Conservation (phyloP, 2,329 filamentous ascomycete genomes). For the Aspergillus sp. region DNA sequence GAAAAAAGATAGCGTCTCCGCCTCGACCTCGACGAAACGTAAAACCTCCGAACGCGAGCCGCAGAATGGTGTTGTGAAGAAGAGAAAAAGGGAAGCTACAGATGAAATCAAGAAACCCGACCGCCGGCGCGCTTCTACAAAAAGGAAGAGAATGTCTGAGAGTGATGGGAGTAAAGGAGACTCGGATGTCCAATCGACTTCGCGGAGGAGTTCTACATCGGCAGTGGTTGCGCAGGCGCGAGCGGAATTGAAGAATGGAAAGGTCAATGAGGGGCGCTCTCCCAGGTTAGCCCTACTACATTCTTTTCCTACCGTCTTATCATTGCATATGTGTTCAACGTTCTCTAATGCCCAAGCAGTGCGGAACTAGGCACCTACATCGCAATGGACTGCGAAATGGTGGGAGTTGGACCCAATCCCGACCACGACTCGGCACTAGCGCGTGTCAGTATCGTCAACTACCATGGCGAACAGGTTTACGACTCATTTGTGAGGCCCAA, state of each 20-base stretch:
- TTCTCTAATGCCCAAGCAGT: conserved; percentile 31
- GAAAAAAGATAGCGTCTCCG: conserved; percentile 18
- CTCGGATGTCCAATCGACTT: conserved; percentile 54
- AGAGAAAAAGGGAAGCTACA: conserved; percentile 18
- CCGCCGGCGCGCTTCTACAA: conserved; percentile 12
- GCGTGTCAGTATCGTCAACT: conserved; percentile 84
- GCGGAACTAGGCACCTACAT: conserved; percentile 80
- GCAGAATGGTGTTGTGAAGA: conserved; percentile 26
- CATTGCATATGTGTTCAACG: neutral
- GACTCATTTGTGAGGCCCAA: conserved; percentile 81
- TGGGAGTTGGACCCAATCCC: conserved; percentile 61
- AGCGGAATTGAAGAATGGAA: conserved; percentile 38
- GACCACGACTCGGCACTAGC: conserved; percentile 68
- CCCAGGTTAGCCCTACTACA: conserved; percentile 23
- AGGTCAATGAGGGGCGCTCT: conserved; percentile 57
- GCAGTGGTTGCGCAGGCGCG: conserved; percentile 39
- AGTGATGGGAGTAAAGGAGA: conserved; percentile 28
- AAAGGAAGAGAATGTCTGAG: conserved; percentile 28
- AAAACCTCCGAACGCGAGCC: conserved; percentile 26
- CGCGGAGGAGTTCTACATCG: conserved; percentile 51
- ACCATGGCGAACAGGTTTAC: conserved; percentile 85
- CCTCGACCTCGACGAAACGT: conserved; percentile 22
- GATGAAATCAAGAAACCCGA: conserved; percentile 17
- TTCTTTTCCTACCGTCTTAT: conserved; percentile 8
- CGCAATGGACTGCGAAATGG: conserved; percentile 96